Evolutionary conservation across 2,329 filamentous ascomycete species (phyloP), one percentile per base, ranked within the genome.

Genomic region (Sporothrix mexicana): DNA sequence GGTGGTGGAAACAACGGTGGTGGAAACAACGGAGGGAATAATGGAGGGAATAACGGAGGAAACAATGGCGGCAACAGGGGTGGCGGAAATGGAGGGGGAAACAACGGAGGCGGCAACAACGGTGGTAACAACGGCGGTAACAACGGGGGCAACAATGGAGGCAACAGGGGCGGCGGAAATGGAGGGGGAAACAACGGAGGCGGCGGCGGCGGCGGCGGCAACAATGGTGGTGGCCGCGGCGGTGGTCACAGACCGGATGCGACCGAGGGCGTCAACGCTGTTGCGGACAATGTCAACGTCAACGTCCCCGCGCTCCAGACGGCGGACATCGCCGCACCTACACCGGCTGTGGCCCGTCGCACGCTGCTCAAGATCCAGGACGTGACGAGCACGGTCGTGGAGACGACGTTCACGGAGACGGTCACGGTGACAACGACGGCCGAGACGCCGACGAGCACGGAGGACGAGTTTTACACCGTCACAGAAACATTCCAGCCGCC

Each of bases 401-500:
- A 74, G 43, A 72, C 73, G 12, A 74, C 73, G 9, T 74, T 70
- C 43, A 74, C 73, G 1, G 62, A 70, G 30, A 74, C 73, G 3
- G 62, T 47, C 23, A 74, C 70, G 0, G 25, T 25, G 23, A 70
- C 70, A 1, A 10, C 68, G 5, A 57, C 67, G 9, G 59, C 70
- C 1, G 59, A 66, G 0, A 61, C 57, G 13, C 47, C 73, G 8
- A 74, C 73, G 8, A 67, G 71, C 20, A 70, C 70, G 4, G 73
- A 74, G 64, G 70, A 72, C 57, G 59, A 72, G 23, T 74, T 72
- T 20, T 69, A 70, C 5, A 74, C 70, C 1, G 59, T 74, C 2
- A 74, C 73, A 4, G 55, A 57, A 3, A 74, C 73, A 4, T 25
- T 67, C 68, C 70, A 70, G 2, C 76, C 76, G 0, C 76, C 77